These are phyloP conservation scores for Sugiyamaella smithiae DNA, from an alignment of 805 yeast genomes.

Conservation along the genomic window DNA sequence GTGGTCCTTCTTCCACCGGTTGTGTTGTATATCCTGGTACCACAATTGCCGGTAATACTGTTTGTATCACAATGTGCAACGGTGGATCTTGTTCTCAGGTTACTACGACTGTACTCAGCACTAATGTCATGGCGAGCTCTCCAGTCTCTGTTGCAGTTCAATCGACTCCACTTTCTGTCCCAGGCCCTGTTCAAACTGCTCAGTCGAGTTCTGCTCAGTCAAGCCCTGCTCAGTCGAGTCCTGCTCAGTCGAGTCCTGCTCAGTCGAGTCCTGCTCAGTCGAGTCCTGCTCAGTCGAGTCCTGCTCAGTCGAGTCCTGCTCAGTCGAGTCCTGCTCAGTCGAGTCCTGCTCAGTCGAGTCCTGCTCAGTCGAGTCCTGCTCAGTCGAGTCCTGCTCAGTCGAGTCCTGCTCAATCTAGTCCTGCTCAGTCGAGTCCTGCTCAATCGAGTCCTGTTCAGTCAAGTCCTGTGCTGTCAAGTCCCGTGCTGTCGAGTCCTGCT, in stretches of 20 bases:
- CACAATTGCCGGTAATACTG: conserved; percentile 34
- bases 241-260: conserved; percentile 13
- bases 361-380: too few relatives aligned
- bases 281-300: conserved; percentile 65
- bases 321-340: conserved; percentile 8
- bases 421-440: neutral
- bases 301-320: conserved; percentile 58
- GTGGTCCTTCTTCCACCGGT: too few relatives aligned
- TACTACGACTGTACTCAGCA: conserved; percentile 37
- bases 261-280: conserved; percentile 32
- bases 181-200: conserved; percentile 27
- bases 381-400: too few relatives aligned
- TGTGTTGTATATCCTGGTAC: conserved; percentile 10
- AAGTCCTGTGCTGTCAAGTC: conserved; percentile 37
- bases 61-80: conserved; percentile 70
- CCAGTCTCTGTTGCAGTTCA: neutral
- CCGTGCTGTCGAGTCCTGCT: conserved; percentile 59
- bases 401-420: too few relatives aligned
- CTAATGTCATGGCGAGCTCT: neutral
- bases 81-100: conserved; percentile 74
- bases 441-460: conserved; percentile 44
- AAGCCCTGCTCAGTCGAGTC: conserved; percentile 59
- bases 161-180: conserved; percentile 53
- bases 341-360: conserved; percentile 40
- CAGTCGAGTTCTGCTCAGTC: conserved; percentile 54